Conservation (phyloP, 1,284 basidiomycete species). For the Ustilago sp. region DNA sequence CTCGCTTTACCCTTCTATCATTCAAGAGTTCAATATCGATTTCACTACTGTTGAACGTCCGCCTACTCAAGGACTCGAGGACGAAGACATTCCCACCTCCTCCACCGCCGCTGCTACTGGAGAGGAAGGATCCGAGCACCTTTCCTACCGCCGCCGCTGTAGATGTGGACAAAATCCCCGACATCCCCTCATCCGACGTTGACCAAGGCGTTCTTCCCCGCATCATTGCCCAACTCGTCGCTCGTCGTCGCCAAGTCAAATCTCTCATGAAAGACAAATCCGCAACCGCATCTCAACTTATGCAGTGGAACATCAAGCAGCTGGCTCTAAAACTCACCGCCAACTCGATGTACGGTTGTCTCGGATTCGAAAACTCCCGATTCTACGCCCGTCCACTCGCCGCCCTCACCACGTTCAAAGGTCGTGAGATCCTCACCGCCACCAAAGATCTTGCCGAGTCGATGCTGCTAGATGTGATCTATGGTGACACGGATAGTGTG, state of each 20-base stretch:
- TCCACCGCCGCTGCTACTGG: conserved; percentile 5
- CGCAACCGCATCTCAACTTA: conserved; percentile 79
- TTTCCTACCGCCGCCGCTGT: conserved; percentile 19
- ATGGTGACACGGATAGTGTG: conserved; percentile 98
- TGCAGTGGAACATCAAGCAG: conserved; percentile 96
- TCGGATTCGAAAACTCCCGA: conserved; percentile 95
- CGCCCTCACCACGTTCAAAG: conserved; percentile 96
- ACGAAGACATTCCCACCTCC: conserved; percentile 17
- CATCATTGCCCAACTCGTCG: conserved; percentile 93
- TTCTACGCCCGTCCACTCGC: conserved; percentile 98
- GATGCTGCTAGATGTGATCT: conserved; percentile 91
- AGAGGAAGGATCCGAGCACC: conserved; percentile 33
- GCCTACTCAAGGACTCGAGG: conserved; percentile 72
- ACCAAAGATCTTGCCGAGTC: conserved; percentile 93
- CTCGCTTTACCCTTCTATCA: conserved; percentile 98
- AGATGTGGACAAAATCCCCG: conserved; percentile 80
- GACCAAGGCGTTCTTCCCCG: conserved; percentile 90
- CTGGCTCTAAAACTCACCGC: conserved; percentile 97
- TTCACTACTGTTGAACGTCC: conserved; percentile 90
- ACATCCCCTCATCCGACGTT: conserved; percentile 81
- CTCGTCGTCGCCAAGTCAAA: conserved; percentile 90
- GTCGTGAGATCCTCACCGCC: conserved; percentile 94
- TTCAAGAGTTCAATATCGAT: conserved; percentile 99
- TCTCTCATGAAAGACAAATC: conserved; percentile 91
- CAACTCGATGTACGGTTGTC: conserved; percentile 99